Conservation (phyloP, 2,329 filamentous ascomycete genomes). For the Beauveria asiatica region DNA sequence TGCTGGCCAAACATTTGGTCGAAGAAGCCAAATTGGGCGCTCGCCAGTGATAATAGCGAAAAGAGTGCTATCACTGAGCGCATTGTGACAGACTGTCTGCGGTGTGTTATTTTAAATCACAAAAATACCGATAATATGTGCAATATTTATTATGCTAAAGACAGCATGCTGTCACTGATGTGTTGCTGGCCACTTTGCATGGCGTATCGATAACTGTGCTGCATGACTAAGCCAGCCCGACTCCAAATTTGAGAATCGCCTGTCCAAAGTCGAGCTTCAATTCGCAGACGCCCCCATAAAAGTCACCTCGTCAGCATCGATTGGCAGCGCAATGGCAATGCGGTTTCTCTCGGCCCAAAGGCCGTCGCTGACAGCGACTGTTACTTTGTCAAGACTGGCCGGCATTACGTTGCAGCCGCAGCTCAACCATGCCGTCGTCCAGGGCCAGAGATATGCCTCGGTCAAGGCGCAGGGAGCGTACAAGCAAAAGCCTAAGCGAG, state of each 20-base stretch:
- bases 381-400: constrained; percentile 19
- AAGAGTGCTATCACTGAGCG: constrained; percentile 37
- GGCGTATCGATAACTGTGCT: constrained; percentile 16
- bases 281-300: constrained; percentile 23
- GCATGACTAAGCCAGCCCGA: constrained; percentile 11
- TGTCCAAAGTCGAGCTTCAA: constrained; percentile 15
- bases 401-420: constrained; percentile 20
- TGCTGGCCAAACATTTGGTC: constrained; percentile 83
- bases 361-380: constrained; percentile 34
- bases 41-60: constrained; percentile 51
- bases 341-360: constrained; percentile 38
- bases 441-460: constrained; percentile 46
- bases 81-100: constrained; percentile 11
- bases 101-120: constrained; percentile 22
- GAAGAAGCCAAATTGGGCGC: constrained; percentile 89
- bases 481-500: constrained; percentile 54
- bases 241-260: constrained; percentile 9
- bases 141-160: background rate
- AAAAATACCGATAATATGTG: background rate
- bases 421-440: constrained; percentile 33
- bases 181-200: constrained; percentile 14
- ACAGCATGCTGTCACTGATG: constrained; percentile 3
- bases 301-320: constrained; percentile 21
- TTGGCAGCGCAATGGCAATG: constrained; percentile 26
- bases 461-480: constrained; percentile 60